Evolutionary conservation across 2,329 filamentous ascomycete species (phyloP), one percentile per base, ranked within the genome.

Genomic region (Botryosphaeria dothidea): DNA sequence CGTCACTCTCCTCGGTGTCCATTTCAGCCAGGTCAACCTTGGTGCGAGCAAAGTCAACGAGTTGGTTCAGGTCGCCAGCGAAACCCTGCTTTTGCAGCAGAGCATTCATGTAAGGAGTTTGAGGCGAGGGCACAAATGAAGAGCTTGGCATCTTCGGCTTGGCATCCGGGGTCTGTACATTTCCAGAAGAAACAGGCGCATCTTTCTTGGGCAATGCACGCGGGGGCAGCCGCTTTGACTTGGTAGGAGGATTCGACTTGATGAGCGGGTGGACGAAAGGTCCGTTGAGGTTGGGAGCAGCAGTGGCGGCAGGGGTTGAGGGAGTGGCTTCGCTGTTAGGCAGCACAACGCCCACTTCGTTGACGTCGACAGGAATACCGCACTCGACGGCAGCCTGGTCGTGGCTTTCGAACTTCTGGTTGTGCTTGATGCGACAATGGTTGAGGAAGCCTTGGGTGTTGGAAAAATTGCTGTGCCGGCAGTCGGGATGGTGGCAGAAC

Each of bases 391-490:
- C 95, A 67, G 95, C 95, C 73, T 93, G 92, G 77, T 98, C 94
- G 73, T 99, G 95, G 71, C 92, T 97, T 80, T 96, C 94, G 82
- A 93, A 98, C 68, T 96, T 93, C 66, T 92, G 86, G 75, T 90
- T 91, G 79, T 99, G 95, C 27, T 93, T 93, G 71, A 99, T 98
- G 65, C 95, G 92, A 76, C 94, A 98, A 75, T 99, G 95, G 74
- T 99, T 99, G 81, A 99, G 95, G 79, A 98, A 98, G n/a, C 95
- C 95, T 78, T 98, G 95, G 0, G 93, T 96, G 80, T 93, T 98
- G 64, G 91, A 93, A 74, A 98, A 98, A 77, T 97, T 92, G 75
- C 92, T 92, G 68, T 94, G 86, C 57, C 92, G 85, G 78, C 95
- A 98, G 76, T 95, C 91, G 46, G 80, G 81, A 11, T 65, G 63